A percentile compares a stretch with the other conserved stretches of the same genome.
Conservation (phyloP, 2,329 filamentous ascomycete genomes). For the Gnomoniopsis sp. region DNA sequence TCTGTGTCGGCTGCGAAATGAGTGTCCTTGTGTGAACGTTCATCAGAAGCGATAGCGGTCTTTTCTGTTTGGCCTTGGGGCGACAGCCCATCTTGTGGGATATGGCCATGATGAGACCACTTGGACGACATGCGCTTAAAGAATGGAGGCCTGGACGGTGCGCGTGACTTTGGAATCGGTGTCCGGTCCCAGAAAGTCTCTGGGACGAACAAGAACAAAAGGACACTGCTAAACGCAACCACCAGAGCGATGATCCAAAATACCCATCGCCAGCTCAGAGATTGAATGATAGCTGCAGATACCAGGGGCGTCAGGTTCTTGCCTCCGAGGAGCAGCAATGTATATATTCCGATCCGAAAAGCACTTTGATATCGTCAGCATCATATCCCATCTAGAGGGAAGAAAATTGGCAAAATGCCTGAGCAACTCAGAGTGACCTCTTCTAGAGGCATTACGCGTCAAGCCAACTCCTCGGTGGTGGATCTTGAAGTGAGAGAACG, state of each 20-base stretch:
- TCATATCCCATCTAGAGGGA: not conserved
- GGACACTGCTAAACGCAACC: constrained; percentile 63
- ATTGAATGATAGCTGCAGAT: constrained; percentile 78
- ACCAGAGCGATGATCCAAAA: constrained; percentile 87
- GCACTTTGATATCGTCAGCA: constrained; percentile 39
- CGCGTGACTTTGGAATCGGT: constrained; percentile 45
- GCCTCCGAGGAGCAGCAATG: constrained; percentile 78
- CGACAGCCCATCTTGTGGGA: not conserved
- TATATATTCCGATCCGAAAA: constrained; percentile 91
- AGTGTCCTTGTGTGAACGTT: constrained; percentile 23
- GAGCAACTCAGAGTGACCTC: too few species aligned
- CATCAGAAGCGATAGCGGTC: not conserved
- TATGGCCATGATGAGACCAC: constrained; percentile 18
- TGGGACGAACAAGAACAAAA: constrained; percentile 87
- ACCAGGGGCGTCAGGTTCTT: constrained; percentile 89
- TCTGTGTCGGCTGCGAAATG: constrained; percentile 1
- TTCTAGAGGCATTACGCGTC: not conserved
- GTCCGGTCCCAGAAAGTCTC: constrained; percentile 95
- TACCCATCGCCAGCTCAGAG: constrained; percentile 81
- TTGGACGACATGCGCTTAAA: constrained; percentile 47
- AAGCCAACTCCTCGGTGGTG: not conserved
- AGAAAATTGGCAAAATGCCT: too few species aligned
- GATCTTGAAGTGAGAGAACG: not conserved
- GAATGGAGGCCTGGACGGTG: constrained; percentile 33
- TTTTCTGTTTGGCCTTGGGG: not conserved